Percentiles rank a stretch among this genome's conserved stretches.
These are phyloP conservation scores for Lycium ferocissimum DNA, from an alignment of 257 asterid species.

Conservation along the genomic window DNA sequence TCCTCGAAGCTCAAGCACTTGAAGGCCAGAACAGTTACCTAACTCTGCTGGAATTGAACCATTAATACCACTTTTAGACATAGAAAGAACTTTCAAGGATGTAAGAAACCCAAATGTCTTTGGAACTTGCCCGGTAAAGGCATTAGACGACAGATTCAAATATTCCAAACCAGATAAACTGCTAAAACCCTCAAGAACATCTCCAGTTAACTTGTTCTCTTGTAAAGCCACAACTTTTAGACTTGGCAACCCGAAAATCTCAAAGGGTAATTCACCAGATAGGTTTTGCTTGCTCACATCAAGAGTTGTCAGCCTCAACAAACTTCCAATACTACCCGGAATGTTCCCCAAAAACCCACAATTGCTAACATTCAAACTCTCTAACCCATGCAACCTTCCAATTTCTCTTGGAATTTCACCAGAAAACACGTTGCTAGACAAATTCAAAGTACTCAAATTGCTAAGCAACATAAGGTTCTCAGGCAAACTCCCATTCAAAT, in stretches of 20 bases:
- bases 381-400: slow-evolving; percentile 53
- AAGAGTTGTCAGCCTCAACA: slow-evolving; percentile 57
- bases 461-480: slow-evolving; percentile 51
- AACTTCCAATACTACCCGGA: slow-evolving; percentile 63
- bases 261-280: slow-evolving; percentile 64
- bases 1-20: slow-evolving; percentile 54
- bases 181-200: slow-evolving; percentile 74
- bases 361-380: slow-evolving; percentile 60
- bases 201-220: slow-evolving; percentile 60
- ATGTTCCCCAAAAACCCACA: slow-evolving; percentile 57
- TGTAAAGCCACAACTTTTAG: slow-evolving; percentile 72
- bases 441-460: slow-evolving; percentile 58
- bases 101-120: slow-evolving; percentile 69
- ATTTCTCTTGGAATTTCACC: slow-evolving; percentile 58
- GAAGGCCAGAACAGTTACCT: slow-evolving; percentile 66
- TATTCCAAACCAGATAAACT: slow-evolving; percentile 62
- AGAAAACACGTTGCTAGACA: slow-evolving; percentile 58
- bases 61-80: slow-evolving; percentile 59
- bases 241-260: slow-evolving; percentile 69
- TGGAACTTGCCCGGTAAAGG: slow-evolving; percentile 61
- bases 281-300: slow-evolving; percentile 69
- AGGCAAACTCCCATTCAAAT: slow-evolving; percentile 52
- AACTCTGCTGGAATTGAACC: slow-evolving; percentile 65
- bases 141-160: slow-evolving; percentile 69
- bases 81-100: slow-evolving; percentile 61